Base-by-base conservation (phyloP, 1,284 basidiomycete species). In the Tylopilus orsonianus region DNA sequence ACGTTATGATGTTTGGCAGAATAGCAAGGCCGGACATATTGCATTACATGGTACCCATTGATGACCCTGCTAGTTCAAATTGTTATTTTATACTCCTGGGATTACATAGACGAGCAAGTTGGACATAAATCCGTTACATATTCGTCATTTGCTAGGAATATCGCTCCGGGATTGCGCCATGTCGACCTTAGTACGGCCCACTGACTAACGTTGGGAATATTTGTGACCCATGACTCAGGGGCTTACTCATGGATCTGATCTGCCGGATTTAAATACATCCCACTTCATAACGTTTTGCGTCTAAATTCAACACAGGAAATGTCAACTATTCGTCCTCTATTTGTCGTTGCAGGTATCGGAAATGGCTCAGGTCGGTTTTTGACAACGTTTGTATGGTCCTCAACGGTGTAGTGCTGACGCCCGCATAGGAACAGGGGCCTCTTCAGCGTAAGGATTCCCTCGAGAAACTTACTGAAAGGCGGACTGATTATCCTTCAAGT, bases 1-100 rank as follows among this genome's bases (percentile, higher is more conserved):
- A n/a, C 74, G 73, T 55, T 80, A 80, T 60, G 84, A 90, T 59
- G 71, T 71, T 37, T 89, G 75, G 72, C 76, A 83, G 62, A 86
- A 88, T 69, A 89, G 87, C 75, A 93, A 93, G 71, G 86, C 79
- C 16, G 90, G 85, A 22, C 89, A 91, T 56, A 59, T 85, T 50
- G 84, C 83, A n/a, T 42, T 64, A 26, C 69, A 68, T 46, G 65
- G 62, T 26, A 42, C 54, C 5, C 62, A 64, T 37, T 64, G 39
- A 65, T 50, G n/a, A n/a, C n/a, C n/a, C 30, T 24, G 24, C 41
- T 53, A 49, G 40, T 47, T 40, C 43, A 14, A 16, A 44, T 42
- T 50, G 54, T 62, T 52, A 54, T 37, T 27, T 27, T 53, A 49
- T 20, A 41, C 18, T 34, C 45, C 38, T 40, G 44, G 39, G 43